Base-by-base conservation (phyloP, 495 filamentous ascomycete species). In the Letharia columbiana region DNA sequence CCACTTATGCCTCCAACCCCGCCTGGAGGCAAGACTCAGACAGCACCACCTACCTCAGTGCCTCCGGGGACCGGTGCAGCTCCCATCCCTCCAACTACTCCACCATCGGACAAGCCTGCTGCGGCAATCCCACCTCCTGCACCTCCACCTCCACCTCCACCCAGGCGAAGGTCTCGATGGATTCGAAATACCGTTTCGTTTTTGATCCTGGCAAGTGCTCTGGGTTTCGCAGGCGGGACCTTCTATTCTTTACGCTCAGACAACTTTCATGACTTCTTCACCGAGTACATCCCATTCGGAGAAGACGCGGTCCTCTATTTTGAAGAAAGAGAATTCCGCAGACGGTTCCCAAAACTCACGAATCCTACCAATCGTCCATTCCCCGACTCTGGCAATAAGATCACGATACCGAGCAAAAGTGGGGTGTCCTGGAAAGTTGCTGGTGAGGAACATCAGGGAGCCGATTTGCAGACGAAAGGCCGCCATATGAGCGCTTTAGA, bases 231-330 rank as follows among this genome's bases (percentile, higher is more conserved):
- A 65, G 91, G 91, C 66, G 91, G 92, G 59, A 85, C 96, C 60
- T 96, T 89, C 78, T 90, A 95, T 73, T 94, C 94, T 33, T 83
- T 96, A 67, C 86, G 92, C 76, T 94, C 87, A 68, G 94, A 98
- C 79, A 96, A 93, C 76, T 97, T 97, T 82, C 95, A 98, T 75
- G 94, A 98, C 73, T 96, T 98, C 79, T 98, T 98, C 79, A 98
- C 95, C 56, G 92, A 96, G 77, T 98, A 94, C 75, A 77, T 98
- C 10, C 94, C 94, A 4, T 96, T 91, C 66, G 95, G 93, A 62
- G 94, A 98, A 77, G 90, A 96, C 70, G 87, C 87, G 20, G 94
- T 98, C 37, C 84, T 95, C n/a, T 98, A 96, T 78, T 89, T 98
- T 66, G 94, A 98, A 77, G 94, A 98, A 77, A 85, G 90, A 56